These are phyloP conservation scores for Mycena belliarum DNA, from an alignment of 768 basidiomycete genomes.

Conservation along the genomic window DNA sequence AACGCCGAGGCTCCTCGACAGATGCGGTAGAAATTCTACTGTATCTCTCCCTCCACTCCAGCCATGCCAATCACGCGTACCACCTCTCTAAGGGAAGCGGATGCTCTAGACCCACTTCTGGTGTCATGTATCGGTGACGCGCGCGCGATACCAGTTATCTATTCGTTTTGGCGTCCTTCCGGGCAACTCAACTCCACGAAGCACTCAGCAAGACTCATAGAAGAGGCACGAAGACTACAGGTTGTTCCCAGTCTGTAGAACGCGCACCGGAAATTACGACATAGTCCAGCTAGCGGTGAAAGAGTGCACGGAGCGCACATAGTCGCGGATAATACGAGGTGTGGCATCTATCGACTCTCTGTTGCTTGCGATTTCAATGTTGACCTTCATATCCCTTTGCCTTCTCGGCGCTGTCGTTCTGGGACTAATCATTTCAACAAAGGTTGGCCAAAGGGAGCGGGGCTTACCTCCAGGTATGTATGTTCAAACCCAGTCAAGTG, in stretches of 20 bases:
- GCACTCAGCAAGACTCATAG: background rate
- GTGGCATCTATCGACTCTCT: no score
- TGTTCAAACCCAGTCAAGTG: background rate
- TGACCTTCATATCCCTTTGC: background rate
- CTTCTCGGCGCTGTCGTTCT: background rate
- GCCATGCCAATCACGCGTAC: no score
- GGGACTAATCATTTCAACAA: background rate
- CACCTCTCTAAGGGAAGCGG: no score
- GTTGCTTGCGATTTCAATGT: background rate
- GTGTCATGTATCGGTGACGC: no score
- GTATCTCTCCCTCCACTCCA: no score
- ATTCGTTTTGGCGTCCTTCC: background rate
- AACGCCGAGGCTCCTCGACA: no score
- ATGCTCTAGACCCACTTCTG: no score
- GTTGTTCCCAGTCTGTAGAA: no score
- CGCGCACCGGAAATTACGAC: background rate
- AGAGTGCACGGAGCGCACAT: no score
- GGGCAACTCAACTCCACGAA: background rate
- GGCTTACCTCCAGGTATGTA: conserved; percentile 1
- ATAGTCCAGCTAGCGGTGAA: background rate
- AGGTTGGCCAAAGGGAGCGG: background rate
- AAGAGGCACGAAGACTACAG: background rate
- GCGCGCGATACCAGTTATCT: no score
- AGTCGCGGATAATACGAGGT: no score
- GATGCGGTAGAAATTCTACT: no score